phyloP scores from a whole-genome alignment of 177 flowering plant genomes.

The Tripterygium wilfordii region DNA sequence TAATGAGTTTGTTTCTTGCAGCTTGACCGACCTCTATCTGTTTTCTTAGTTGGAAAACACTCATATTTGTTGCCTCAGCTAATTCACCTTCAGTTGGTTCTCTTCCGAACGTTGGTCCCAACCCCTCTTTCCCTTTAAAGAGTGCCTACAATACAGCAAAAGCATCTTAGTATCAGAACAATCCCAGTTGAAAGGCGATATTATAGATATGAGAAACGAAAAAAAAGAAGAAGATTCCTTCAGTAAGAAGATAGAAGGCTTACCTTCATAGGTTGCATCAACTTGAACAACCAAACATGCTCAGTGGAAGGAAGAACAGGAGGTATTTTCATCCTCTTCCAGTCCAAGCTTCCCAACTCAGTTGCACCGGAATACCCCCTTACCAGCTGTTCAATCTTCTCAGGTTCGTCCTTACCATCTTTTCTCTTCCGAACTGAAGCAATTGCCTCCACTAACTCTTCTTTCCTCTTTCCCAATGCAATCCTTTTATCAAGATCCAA shows the following conservation, averaged over 20 bases:
- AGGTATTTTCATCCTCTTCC: slow-evolving; percentile 98
- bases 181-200: neutral
- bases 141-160: slow-evolving; percentile 38
- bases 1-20: slow-evolving; percentile 87
- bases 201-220: neutral
- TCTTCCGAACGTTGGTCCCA: slow-evolving; percentile 44
- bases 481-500: slow-evolving; percentile 76
- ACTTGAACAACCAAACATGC: slow-evolving; percentile 77
- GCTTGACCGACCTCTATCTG: slow-evolving; percentile 73
- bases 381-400: slow-evolving; percentile 56
- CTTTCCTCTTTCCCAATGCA: slow-evolving; percentile 41
- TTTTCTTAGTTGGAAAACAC: slow-evolving; percentile 35
- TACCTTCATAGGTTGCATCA: slow-evolving; percentile 96
- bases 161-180: slow-evolving; percentile 4
- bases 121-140: slow-evolving; percentile 46
- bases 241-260: neutral
- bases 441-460: slow-evolving; percentile 8
- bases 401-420: slow-evolving; percentile 23
- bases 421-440: slow-evolving; percentile 14
- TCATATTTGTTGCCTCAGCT: slow-evolving; percentile 58
- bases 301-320: slow-evolving; percentile 86
- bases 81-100: slow-evolving; percentile 71
- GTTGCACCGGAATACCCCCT: slow-evolving; percentile 71
- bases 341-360: slow-evolving; percentile 69
- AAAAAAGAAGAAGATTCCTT: neutral